Base-by-base conservation (phyloP, 1,139 yeast species). In the Trichomonascaceae sp. region DNA sequence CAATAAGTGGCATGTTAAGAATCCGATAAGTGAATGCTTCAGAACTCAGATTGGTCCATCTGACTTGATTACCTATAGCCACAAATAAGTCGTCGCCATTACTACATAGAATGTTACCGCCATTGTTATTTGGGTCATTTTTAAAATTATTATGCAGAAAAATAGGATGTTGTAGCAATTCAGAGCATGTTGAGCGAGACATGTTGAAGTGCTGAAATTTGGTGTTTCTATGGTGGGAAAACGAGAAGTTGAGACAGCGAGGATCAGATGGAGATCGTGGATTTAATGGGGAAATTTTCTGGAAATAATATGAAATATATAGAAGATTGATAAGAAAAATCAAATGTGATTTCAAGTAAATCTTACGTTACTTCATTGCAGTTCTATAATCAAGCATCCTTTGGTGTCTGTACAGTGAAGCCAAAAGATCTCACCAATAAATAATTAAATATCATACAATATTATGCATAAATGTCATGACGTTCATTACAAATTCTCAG, bases 71-170 rank as follows among this genome's bases (percentile, higher is more conserved):
- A 1, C 60, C 65, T 17, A 57, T 59, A 7, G 68, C 72, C 48
- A 63, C 58, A 55, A 67, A 70, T 15, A 69, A 46, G 45, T 69
- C 72, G 45, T 61, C 63, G 3, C 60, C 62, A 10, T 66, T 55
- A 36, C 55, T 51, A 36, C 56, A 53, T 17, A 58, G 17, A 22
- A 39, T 55, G 32, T 57, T 58, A 6, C 54, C 50, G 20, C 32
- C 19, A 17, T 12, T 27, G 15, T 45, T 27, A 3, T n/a, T 12
- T n/a, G 38, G 17, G 20, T 27, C n/a, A 17, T 44, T 22, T n/a
- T 30, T 20, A 2, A 10, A 43, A 46, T 46, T 18, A 27, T 2
- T 32, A 46, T 46, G 39, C 24, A 22, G 22, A 24, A 46, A 46
- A 7, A 46, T 46, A 2, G 49, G 41, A 24, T 46, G 49, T 13